phyloP scores from a whole-genome alignment of 495 filamentous ascomycete species.

The Tuber calosporum region DNA sequence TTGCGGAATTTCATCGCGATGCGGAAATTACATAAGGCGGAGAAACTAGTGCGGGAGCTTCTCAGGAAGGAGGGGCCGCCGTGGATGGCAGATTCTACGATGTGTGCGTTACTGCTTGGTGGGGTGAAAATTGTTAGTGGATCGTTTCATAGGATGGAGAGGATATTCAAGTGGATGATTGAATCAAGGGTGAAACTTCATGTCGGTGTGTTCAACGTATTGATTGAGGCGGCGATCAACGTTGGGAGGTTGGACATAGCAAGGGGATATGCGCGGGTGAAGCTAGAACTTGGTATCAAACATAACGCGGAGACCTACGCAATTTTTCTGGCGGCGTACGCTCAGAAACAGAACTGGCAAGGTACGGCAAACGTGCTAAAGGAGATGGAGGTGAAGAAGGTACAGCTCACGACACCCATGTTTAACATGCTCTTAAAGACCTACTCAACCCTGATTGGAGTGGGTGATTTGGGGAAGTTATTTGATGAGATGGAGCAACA shows the following conservation, averaged over 20 bases:
- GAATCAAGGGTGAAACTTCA: constrained; percentile 10
- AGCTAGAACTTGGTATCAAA: constrained; percentile 29
- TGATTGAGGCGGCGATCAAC: constrained; percentile 36
- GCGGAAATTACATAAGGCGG: constrained; percentile 19
- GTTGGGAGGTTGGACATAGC: constrained; percentile 23
- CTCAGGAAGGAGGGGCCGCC: constrained; percentile 18
- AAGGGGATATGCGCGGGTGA: constrained; percentile 25
- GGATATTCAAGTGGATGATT: constrained; percentile 36
- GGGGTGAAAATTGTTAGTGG: constrained; percentile 24
- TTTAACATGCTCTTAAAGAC: constrained; percentile 33
- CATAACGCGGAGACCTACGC: constrained; percentile 35
- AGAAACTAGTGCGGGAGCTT: constrained; percentile 19
- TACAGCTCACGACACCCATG: constrained; percentile 24
- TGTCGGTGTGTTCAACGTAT: constrained; percentile 34
- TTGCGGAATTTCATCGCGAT: constrained; percentile 30
- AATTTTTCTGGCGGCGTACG: constrained; percentile 33
- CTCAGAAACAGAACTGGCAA: constrained; percentile 28
- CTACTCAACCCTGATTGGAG: constrained; percentile 8
- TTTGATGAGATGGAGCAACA: constrained; percentile 30
- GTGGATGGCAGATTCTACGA: constrained; percentile 16
- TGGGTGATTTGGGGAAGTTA: constrained; percentile 23
- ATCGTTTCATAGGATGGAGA: constrained; percentile 28
- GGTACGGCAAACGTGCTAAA: constrained; percentile 29
- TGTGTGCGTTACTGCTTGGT: constrained; percentile 24
- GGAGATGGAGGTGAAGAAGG: constrained; percentile 27